Base-by-base conservation (phyloP, 768 basidiomycete species). In the Hirschioporus abietinus region DNA sequence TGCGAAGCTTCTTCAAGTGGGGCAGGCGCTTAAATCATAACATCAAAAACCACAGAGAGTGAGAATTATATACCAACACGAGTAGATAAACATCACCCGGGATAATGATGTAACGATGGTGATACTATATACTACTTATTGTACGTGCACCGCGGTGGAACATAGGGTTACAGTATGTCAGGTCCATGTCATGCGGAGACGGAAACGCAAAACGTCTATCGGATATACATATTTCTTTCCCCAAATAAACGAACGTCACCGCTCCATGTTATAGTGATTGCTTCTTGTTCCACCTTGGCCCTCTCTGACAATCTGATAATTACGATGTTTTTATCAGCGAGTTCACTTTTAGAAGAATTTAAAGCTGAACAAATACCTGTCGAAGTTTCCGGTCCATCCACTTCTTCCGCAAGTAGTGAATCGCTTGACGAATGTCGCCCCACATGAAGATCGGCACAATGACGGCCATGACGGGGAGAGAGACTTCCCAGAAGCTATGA, bases 401-500 rank as follows among this genome's bases (percentile, higher is more conserved):
- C 10, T 12, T 27, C 64, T 70, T 71, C 36, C 66, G 64, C 15
- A 70, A n/a, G 35, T 67, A 71, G 63, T 71, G 70, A 57, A 65
- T 61, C 24, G 36, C 62, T 20, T 68, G 60, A n/a, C 65, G 27
- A 35, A 72, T 60, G 63, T 72, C 71, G 24, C 63, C 27, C 66
- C 68, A 70, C 63, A 72, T 58, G 66, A 72, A 71, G 20, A 69
- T 35, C 25, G 72, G 24, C 18, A 69, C 65, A 57, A 72, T 65
- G 27, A 71, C 64, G 12, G 64, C 64, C 68, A 74, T 70, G 15
- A 73, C 66, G 2, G 73, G 73, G 17, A 70, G 63, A 1, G 70
- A 71, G 52, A 74, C 66, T 36, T 69, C 66, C 73, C 73, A 73
- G 68, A 74, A 74, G 60, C 71, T 72, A 58, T 9, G 58, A 27